Base-by-base conservation (phyloP, 2,329 filamentous ascomycete genomes). In the Madurella fahalii region DNA sequence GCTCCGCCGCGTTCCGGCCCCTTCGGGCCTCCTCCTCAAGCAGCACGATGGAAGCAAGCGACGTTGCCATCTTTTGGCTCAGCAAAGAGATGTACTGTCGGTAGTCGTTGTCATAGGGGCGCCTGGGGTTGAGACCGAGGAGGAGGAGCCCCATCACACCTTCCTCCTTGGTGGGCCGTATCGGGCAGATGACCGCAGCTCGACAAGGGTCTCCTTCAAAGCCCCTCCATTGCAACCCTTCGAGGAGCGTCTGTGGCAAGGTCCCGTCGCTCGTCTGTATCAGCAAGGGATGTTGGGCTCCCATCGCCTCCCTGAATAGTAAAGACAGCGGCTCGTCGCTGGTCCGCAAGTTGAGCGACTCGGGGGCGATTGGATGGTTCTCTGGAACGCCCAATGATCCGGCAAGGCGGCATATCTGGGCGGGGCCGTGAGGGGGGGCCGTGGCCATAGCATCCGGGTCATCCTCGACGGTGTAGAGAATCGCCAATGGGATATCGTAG, bases 51-150 rank as follows among this genome's bases (percentile, higher is more conserved):
- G 85, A 88, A 7, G 86, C 86, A 47, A 89, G 72, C 0, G 84
- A 86, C 1, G 84, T 87, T 1, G 82, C 83, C 7, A 89, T 71
- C 65, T 76, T 88, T 57, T 79, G 75, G 40, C 69, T 73, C 34
- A 81, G 64, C 4, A 80, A 67, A 13, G 75, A 81, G 16, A 89
- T 76, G 61, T 87, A 90, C 9, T 87, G 77, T 41, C 78, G 79
- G 63, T 90, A 90, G 58, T 89, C 85, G 56, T 86, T 84, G 63
- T 90, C 87, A 58, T 87, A 90, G 0, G 86, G 86, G 41, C 85
- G 74, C 42, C 86, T 74, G 5, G 87, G 85, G 62, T 90, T 90
- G 9, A 90, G 74, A 1, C 85, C 86, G 41, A 90, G 74, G 13
- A 90, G 76, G 4, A 91, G 71, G 58, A 90, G 81, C 0, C 85